phyloP scores from a whole-genome alignment of 257 asterid genomes.

The Solanum stenotomum region DNA sequence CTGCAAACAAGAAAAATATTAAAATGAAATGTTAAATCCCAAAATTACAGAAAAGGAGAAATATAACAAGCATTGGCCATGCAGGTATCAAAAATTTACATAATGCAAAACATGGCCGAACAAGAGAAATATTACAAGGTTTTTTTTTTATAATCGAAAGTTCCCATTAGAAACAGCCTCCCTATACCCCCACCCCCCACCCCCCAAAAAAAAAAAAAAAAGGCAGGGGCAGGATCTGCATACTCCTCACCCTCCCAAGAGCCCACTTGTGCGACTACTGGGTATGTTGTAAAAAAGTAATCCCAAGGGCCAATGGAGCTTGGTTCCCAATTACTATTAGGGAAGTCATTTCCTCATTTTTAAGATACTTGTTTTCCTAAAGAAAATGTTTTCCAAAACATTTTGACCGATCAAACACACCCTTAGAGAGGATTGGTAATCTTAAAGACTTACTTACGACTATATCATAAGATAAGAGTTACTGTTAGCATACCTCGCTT shows the following conservation, averaged over 20 bases:
- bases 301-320: background rate
- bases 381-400: background rate
- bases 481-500: constrained; percentile 48
- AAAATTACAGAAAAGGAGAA: background rate
- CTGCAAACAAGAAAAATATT: constrained; percentile 28
- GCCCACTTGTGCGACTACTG: background rate
- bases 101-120: background rate
- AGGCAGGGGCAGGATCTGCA: background rate
- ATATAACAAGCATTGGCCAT: background rate
- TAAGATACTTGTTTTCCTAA: background rate
- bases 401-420: background rate
- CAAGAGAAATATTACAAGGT: background rate
- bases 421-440: background rate
- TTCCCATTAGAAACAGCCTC: background rate
- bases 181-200: no score
- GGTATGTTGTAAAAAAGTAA: background rate
- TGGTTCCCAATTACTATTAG: background rate
- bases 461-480: background rate
- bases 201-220: no score
- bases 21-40: background rate
- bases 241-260: background rate
- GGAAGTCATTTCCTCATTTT: background rate
- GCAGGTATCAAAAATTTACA: background rate
- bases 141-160: background rate
- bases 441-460: background rate